phyloP scores from a whole-genome alignment of 345 rosid genomes.

The Dipteronia sinensis region DNA sequence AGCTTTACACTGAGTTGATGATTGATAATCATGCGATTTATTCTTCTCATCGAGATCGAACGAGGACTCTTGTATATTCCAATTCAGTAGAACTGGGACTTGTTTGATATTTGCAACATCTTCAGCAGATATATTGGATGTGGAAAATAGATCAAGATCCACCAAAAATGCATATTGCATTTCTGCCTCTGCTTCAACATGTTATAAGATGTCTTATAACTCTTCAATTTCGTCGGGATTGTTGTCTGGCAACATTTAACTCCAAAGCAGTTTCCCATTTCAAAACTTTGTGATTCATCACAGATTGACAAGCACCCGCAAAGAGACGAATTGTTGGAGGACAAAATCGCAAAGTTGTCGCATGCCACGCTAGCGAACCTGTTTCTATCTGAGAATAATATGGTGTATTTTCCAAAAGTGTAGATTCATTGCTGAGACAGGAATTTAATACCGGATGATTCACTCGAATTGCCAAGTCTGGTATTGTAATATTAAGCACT shows the following conservation, averaged over 20 bases:
- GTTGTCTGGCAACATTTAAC: background rate
- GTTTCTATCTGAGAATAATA: background rate
- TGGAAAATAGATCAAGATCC: background rate
- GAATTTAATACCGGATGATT: background rate
- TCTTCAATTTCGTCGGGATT: background rate
- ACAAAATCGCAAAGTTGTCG: background rate
- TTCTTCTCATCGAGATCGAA: background rate
- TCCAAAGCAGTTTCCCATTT: background rate
- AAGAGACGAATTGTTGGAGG: background rate
- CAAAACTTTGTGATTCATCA: background rate
- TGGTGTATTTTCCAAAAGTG: background rate
- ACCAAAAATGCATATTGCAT: background rate
- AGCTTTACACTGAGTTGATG: background rate
- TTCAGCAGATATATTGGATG: background rate
- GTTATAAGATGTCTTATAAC: background rate
- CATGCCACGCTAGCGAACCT: background rate
- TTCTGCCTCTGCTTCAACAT: background rate
- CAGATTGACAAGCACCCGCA: slow-evolving; percentile 6
- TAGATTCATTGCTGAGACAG: background rate
- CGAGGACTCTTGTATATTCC: background rate
- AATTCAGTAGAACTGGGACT: background rate
- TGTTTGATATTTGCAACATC: background rate
- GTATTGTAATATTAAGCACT: background rate
- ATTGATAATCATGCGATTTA: background rate
- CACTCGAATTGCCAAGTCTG: background rate